These are phyloP conservation scores for Pythium sp. DNA, from an alignment of 352 stramenopile species.

Conservation along the genomic window DNA sequence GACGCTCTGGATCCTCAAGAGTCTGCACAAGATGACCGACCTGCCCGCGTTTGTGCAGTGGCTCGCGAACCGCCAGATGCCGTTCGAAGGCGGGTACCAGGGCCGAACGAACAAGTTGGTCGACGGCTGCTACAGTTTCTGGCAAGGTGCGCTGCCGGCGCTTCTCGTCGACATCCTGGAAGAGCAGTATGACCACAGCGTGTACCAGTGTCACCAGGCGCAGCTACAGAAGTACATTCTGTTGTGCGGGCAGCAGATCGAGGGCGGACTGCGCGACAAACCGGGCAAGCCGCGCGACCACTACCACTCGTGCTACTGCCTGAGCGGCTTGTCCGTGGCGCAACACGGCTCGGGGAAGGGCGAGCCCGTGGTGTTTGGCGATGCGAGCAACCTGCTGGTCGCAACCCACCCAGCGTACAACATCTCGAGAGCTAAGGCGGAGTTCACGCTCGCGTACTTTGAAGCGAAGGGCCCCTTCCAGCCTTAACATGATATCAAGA, in stretches of 20 bases:
- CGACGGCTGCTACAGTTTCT: conserved; percentile 99
- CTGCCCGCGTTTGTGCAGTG: conserved; percentile 75
- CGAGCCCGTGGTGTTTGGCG: conserved; percentile 49
- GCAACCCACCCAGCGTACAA: conserved; percentile 92
- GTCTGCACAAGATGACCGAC: conserved; percentile 50
- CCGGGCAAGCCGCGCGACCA: conserved; percentile 95
- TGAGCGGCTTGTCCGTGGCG: conserved; percentile 94
- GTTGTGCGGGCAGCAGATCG: conserved; percentile 92
- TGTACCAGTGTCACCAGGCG: conserved; percentile 70
- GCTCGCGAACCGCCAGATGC: conserved; percentile 94
- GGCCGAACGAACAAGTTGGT: conserved; percentile 99
- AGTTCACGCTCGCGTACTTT: conserved; percentile 68
- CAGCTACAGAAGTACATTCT: conserved; percentile 92
- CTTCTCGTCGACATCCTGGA: conserved; percentile 62
- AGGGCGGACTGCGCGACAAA: conserved; percentile 93
- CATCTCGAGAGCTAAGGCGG: conserved; percentile 86
- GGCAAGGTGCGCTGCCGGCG: conserved; percentile 91
- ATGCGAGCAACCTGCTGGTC: conserved; percentile 68
- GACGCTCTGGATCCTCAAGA: conserved; percentile 90
- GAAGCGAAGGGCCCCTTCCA: conserved; percentile 50
- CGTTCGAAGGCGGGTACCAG: conserved; percentile 89
- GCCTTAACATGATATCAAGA: conserved; percentile 21
- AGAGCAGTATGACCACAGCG: conserved; percentile 28
- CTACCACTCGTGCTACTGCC: conserved; percentile 99
- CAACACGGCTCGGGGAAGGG: conserved; percentile 76